A percentile compares a stretch with the other conserved stretches of the same genome.
phyloP scores from a whole-genome alignment of 345 rosid genomes.

The Angophora floribunda region DNA sequence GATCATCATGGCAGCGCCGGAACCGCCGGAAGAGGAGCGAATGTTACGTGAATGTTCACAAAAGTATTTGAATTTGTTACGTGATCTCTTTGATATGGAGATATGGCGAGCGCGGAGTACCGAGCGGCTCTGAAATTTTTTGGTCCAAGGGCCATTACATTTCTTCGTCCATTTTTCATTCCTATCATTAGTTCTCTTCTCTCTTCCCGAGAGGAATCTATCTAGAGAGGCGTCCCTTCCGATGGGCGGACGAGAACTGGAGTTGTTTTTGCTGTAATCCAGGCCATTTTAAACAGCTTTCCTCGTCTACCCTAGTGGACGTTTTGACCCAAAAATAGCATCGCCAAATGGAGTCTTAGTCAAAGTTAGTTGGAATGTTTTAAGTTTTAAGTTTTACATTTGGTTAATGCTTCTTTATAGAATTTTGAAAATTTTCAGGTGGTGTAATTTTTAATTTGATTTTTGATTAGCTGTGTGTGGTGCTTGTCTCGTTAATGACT shows the following conservation, averaged over 20 bases:
- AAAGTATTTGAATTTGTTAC: neutral
- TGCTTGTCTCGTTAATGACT: neutral
- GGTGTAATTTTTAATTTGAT: neutral
- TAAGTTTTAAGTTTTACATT: neutral
- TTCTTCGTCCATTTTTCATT: neutral
- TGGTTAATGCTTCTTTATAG: neutral
- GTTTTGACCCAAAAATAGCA: neutral
- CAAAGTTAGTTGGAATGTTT: neutral
- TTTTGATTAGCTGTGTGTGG: neutral
- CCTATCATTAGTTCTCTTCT: neutral
- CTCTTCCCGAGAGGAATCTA: neutral
- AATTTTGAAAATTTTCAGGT: neutral
- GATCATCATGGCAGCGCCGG: neutral
- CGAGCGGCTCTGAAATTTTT: neutral
- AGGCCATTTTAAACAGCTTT: neutral
- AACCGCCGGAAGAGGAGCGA: slow-evolving; percentile 46
- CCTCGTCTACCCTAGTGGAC: neutral
- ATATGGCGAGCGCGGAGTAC: neutral
- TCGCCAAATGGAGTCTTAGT: neutral
- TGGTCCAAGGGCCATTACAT: neutral
- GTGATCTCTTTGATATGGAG: neutral
- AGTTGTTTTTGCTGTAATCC: neutral
- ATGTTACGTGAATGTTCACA: slow-evolving; percentile 1
- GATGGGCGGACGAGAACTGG: neutral
- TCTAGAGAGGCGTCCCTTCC: neutral